These are phyloP conservation scores for Ophiostoma novo-ulmi DNA, from an alignment of 2,329 filamentous ascomycete species.

Conservation along the genomic window DNA sequence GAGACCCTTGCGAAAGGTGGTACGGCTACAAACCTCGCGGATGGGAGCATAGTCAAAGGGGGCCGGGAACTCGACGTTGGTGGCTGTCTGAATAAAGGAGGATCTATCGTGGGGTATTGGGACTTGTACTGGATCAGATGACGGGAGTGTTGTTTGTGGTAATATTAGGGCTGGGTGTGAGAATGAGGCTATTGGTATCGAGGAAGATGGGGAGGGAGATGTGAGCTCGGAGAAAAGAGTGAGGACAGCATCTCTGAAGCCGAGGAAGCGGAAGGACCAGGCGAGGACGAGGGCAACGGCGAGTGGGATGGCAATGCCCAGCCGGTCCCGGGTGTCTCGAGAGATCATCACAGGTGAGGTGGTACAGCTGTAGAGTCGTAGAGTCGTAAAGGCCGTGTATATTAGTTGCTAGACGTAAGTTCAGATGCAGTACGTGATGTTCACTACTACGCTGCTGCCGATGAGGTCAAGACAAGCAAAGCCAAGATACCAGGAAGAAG, in stretches of 20 bases:
- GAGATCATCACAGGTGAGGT: not conserved
- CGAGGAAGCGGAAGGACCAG: conserved; percentile 24
- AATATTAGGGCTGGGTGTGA: not conserved
- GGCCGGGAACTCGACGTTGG: conserved; percentile 35
- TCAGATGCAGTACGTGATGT: not conserved
- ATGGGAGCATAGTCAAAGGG: conserved; percentile 37
- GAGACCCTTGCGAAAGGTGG: conserved; percentile 34
- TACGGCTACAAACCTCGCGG: conserved; percentile 33
- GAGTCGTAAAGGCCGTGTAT: not conserved
- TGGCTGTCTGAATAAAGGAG: conserved; percentile 30
- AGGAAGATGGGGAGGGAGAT: not conserved
- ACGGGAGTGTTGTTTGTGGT: not conserved
- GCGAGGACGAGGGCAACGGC: conserved; percentile 19
- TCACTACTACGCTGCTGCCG: not conserved
- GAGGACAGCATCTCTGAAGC: conserved; percentile 22
- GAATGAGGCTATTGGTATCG: not conserved
- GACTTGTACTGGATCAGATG: not conserved
- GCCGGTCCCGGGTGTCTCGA: conserved; percentile 15
- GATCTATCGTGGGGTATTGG: not conserved
- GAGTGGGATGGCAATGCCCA: conserved; percentile 16
- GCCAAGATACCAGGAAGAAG: conserved; percentile 13
- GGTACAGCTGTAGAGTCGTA: not conserved
- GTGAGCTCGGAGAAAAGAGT: conserved; percentile 9
- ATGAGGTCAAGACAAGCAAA: not conserved
- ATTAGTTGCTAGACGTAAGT: not conserved